Percentiles rank a stretch among this genome's conserved stretches.
These are phyloP conservation scores for Medicago truncatula DNA, from an alignment of 306 rosid species.

Conservation along the genomic window MtrunA17r5.0-ANR NC_053047.1:36793001-36793500, in stretches of 20 bases:
- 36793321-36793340: constrained; percentile 9
- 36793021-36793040: neutral
- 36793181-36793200: neutral
- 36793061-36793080: neutral
- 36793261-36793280: constrained; percentile 24
- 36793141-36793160: neutral
- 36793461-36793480: constrained; percentile 28
- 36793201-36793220: constrained; percentile 22
- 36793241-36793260: constrained; percentile 7
- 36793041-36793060: neutral
- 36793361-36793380: constrained; percentile 14
- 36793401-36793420: constrained; percentile 17
- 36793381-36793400: constrained; percentile 6
- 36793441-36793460: constrained; percentile 35
- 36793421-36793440: constrained; percentile 21
- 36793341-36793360: neutral
- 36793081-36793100: neutral
- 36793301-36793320: constrained; percentile 17
- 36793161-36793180: neutral
- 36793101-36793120: neutral
- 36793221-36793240: neutral
- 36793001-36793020: neutral
- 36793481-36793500: constrained; percentile 12
- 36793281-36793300: constrained; percentile 22
- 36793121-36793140: neutral